Base-by-base conservation (phyloP, 768 basidiomycete genomes). In the Xerocomellus intermedius region DNA sequence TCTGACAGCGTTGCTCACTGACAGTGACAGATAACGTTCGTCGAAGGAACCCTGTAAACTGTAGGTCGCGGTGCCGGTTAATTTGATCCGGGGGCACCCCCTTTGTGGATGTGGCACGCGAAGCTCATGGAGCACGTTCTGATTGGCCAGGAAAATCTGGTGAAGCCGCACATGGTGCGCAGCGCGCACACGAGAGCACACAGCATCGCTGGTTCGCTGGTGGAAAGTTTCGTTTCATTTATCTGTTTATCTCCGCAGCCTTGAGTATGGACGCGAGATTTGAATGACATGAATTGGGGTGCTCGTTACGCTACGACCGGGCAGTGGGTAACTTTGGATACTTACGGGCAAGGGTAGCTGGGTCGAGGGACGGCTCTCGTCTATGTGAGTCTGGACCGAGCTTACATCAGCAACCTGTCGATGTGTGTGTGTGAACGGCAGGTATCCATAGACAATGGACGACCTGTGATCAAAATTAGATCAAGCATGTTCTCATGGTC, bases 201-300 rank as follows among this genome's bases (percentile, higher is more conserved):
- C 41, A 54, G 58, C 55, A 54, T 33, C 10, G 48, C 45, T 26
- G 52, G 42, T 28, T 33, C 10, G 48, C 45, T 26, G 52, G 42
- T 28, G 38, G 44, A 46, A 26, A 24, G 16, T n/a, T 52, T 33
- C 24, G 48, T 57, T 57, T 58, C 57, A 61, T 61, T 28, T 42
- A 4, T 48, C 37, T 39, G 38, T 35, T 49, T 69, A 69, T 71
- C 58, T 69, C 68, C 69, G 65, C 66, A 56, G 39, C 50, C 36
- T 28, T 55, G 52, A 14, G 26, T 21, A 12, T 51, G 50, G 32
- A 33, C 26, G 19, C 5, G 16, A 30, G 49, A 37, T 12, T 14
- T 12, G 28, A 41, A 14, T 41, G 39, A 4, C 19, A 12, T 43
- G 42, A 28, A 30, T 56, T 45, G 57, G 66, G 66, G 63, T 52